Evolutionary conservation across 495 filamentous ascomycete genomes (phyloP), one percentile per base, ranked within the genome.

Genomic region (Darksidea phi): DNA sequence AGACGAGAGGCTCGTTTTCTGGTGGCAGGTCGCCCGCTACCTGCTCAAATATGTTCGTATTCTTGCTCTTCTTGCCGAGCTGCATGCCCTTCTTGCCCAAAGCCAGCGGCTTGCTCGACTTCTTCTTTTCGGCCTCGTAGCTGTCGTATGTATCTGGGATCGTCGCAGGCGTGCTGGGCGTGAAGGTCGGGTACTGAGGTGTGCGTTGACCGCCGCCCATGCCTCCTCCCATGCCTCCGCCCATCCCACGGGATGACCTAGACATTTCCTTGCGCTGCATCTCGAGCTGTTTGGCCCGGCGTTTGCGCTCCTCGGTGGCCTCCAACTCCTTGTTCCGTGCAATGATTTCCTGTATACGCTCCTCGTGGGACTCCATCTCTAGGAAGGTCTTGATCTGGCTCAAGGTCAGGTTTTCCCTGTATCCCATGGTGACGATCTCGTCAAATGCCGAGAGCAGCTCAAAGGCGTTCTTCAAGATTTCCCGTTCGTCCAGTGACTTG

Each of bases 361-460:
- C 94, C 76, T 98, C 95, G 69, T 97, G 94, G 76, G 86, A 91
- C 77, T 97, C 95, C 94, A 98, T 98, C 73, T 97, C 94, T 65
- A 98, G 69, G 78, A 98, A 98, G 0, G 94, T 96, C 81, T 93
- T 96, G 77, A 98, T 97, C 78, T 98, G 94, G 68, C 83, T 87
- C 32, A 97, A 80, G 23, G 92, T 92, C 53, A 97, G 78, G 70
- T 97, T 98, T 78, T 98, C 94, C 70, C 95, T 76, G 73, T 98
- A 97, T 6, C 94, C 94, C 67, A 95, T 76, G 0, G 91, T 96
- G 53, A 98, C 92, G 63, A 97, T 79, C 74, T 98, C 94, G 71
- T 98, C 94, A 71, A 96, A 98, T 46, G 94, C 94, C 72, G 88
- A 90, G 43, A 98, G 85, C 43, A 98, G 79, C 73, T 98, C 94